phyloP scores from a whole-genome alignment of 495 filamentous ascomycete species.

The Penicillium tannophilum region DNA sequence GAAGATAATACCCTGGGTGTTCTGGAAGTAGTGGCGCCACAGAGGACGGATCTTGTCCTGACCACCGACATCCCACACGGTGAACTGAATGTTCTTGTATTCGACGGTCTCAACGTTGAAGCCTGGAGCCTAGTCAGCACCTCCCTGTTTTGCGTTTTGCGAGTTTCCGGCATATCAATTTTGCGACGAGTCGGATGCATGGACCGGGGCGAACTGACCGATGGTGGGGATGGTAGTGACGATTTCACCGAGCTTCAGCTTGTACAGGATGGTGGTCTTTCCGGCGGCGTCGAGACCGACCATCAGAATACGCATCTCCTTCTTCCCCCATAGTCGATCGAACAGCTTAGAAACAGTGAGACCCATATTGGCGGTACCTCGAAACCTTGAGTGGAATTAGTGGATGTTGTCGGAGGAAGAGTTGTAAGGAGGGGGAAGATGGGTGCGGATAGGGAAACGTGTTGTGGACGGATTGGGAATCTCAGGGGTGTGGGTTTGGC shows the following conservation, averaged over 20 bases:
- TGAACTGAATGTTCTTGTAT: conserved; percentile 99
- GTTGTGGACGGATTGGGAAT: conserved; percentile 34
- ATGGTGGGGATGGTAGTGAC: conserved; percentile 99
- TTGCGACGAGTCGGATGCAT: conserved; percentile 10
- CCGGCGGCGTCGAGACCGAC: conserved; percentile 98
- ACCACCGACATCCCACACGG: conserved; percentile 99
- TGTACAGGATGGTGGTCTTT: conserved; percentile 99
- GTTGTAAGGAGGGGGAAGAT: conserved; percentile 11
- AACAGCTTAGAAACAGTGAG: conserved; percentile 91
- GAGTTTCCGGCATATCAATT: neutral
- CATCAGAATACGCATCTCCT: conserved; percentile 99
- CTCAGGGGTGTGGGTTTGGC: conserved; percentile 18
- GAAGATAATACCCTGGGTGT: conserved; percentile 99
- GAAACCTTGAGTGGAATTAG: conserved; percentile 23
- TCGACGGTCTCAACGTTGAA: conserved; percentile 99
- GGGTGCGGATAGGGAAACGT: conserved; percentile 28
- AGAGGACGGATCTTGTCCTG: conserved; percentile 99
- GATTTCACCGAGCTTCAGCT: conserved; percentile 99
- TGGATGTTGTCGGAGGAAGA: conserved; percentile 22
- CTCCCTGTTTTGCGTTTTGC: conserved; percentile 2
- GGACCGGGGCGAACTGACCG: conserved; percentile 64
- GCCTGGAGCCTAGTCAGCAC: conserved; percentile 46
- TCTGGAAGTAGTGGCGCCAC: conserved; percentile 99
- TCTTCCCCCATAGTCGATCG: conserved; percentile 94
- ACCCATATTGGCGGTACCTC: conserved; percentile 78